Base-by-base conservation (phyloP, 2,329 filamentous ascomycete genomes). In the Paecilomyces niveus region DNA sequence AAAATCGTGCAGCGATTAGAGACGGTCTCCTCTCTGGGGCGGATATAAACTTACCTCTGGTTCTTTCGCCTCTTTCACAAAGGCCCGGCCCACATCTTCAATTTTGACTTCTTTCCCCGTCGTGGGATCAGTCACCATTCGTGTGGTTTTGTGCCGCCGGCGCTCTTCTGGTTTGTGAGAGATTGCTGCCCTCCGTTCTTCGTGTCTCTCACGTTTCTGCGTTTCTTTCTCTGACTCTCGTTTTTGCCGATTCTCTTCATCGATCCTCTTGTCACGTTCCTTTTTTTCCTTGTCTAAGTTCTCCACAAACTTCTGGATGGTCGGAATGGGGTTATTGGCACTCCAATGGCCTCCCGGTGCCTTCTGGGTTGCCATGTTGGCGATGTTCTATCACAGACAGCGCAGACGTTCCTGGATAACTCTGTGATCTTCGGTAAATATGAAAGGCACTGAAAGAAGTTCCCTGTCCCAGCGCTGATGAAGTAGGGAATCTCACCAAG, bases 21-120 rank as follows among this genome's bases (percentile, higher is more conserved):
- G 1, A 56, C 1, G 21, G 24, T 4, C 15, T 33, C 9, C 22
- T 39, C 10, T 54, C 10, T 33, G n/a, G 3, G 9, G 49, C 13
- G 10, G 51, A 5, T 15, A 50, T 13, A 50, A 7, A 31, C 2
- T 55, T 78, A 89, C 88, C 72, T 81, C 79, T 0, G 92, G 90
- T 59, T 95, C 81, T 55, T 90, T 85, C 0, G 87, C 89, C 2
- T 84, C 78, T 51, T 89, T 82, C 74, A 89, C 82, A 66, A 88
- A 85, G 53, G 87, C 81, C 57, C 87, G 80, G 67, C 89, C 85
- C 21, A 89, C 86, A 75, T 96, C 90, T 64, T 92, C 89, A 62
- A 97, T 96, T 62, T 89, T 84, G 21, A 97, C 89, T 63, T 96
- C 83, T 55, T 86, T 89, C 21, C 92, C 92, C 0, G 93, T 97